phyloP scores from a whole-genome alignment of 306 rosid genomes.

The Senna siamea region DNA sequence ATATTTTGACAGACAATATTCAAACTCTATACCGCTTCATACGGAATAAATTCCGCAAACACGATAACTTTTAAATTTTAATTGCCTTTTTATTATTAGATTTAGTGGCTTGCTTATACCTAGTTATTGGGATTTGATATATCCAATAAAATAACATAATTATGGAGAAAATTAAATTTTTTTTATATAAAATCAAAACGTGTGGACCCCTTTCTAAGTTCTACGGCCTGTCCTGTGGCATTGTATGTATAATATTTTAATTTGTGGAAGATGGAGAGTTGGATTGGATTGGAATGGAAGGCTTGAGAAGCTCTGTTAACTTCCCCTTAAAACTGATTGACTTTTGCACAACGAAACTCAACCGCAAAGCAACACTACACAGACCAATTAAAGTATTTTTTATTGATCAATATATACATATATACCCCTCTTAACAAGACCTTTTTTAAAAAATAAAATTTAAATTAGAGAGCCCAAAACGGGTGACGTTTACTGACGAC shows the following conservation, averaged over 20 bases:
- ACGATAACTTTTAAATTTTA: neutral
- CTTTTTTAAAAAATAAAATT: no score
- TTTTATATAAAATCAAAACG: slow-evolving; percentile 2
- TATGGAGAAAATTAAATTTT: neutral
- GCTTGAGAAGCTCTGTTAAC: slow-evolving; percentile 9
- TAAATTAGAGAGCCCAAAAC: neutral
- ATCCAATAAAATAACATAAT: neutral
- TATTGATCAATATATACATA: no score
- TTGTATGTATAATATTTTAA: neutral
- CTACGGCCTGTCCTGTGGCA: slow-evolving; percentile 3
- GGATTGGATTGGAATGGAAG: slow-evolving; percentile 42
- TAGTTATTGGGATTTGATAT: neutral
- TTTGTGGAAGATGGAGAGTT: neutral
- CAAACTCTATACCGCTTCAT: slow-evolving; percentile 31
- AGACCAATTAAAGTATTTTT: neutral
- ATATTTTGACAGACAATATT: slow-evolving; percentile 11
- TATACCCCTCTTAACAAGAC: no score
- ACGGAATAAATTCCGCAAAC: slow-evolving; percentile 47
- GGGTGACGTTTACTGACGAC: slow-evolving; percentile 42
- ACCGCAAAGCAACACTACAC: slow-evolving; percentile 40
- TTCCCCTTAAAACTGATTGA: slow-evolving; percentile 38
- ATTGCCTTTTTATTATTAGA: neutral
- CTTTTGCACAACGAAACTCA: slow-evolving; percentile 40
- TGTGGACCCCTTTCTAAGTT: slow-evolving; percentile 36
- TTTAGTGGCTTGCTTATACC: neutral